Evolutionary conservation across 106 monocot genomes (phyloP).

Genomic region (Ottelia alismoides): DNA sequence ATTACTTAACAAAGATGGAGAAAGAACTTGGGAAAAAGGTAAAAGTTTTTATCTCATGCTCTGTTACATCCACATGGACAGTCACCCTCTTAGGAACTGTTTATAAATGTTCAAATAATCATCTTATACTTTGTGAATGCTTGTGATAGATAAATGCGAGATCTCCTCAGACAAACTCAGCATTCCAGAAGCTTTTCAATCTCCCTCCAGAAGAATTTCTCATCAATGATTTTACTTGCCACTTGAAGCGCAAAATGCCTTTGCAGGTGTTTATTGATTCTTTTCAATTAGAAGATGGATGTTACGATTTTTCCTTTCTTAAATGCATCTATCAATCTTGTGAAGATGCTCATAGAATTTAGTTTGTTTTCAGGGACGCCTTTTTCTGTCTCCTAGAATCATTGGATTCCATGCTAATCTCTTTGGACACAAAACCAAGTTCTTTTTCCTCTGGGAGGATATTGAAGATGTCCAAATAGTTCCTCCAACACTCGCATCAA

Average conservation of each 20-base stretch:
- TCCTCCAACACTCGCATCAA: slow-evolving; percentile 37
- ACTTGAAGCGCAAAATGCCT: slow-evolving; percentile 49
- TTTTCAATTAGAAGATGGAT: too few relatives aligned
- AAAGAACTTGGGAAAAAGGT: slow-evolving; percentile 78
- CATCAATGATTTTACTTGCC: slow-evolving; percentile 47
- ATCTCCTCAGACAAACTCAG: slow-evolving; percentile 48
- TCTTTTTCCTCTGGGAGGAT: slow-evolving; percentile 76
- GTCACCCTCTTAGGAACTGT: too few relatives aligned
- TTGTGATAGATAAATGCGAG: too few relatives aligned
- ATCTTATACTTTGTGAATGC: too few relatives aligned
- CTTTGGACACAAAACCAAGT: slow-evolving; percentile 58
- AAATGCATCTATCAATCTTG: too few relatives aligned
- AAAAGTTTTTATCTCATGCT: too few relatives aligned
- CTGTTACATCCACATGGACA: too few relatives aligned
- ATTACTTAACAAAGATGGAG: slow-evolving; percentile 57
- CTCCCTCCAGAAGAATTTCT: slow-evolving; percentile 68
- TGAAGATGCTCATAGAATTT: too few relatives aligned
- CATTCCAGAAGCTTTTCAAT: slow-evolving; percentile 53
- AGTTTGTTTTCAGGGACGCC: slow-evolving; percentile 69
- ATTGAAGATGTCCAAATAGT: slow-evolving; percentile 47
- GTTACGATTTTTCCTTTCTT: too few relatives aligned
- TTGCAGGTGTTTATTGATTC: slow-evolving; percentile 55
- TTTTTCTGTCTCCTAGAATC: slow-evolving; percentile 56
- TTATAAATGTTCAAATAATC: too few relatives aligned
- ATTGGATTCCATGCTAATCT: slow-evolving; percentile 60